Conservation (phyloP, 2,329 filamentous ascomycete genomes). For the Pseudocercospora macadamiae region DNA sequence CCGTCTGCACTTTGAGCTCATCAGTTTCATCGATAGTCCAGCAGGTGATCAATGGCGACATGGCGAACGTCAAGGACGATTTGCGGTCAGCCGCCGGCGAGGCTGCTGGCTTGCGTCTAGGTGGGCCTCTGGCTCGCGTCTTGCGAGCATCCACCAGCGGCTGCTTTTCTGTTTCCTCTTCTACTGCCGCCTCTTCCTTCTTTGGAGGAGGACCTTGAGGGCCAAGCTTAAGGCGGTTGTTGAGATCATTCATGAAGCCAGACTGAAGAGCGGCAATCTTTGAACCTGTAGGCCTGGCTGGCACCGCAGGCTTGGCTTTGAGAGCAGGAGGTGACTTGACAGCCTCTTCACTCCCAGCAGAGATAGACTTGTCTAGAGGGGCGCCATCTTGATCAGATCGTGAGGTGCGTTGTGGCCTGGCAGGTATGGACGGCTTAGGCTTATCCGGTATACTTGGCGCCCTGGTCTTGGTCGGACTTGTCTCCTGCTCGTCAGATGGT, state of each 20-base stretch:
- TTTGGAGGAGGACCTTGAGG: slow-evolving; percentile 70
- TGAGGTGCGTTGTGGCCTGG: slow-evolving; percentile 59
- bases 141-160: slow-evolving; percentile 90
- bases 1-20: slow-evolving; percentile 38
- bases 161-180: slow-evolving; percentile 67
- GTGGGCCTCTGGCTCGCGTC: slow-evolving; percentile 83
- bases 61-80: slow-evolving; percentile 50
- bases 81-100: slow-evolving; percentile 59
- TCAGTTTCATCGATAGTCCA: slow-evolving; percentile 50
- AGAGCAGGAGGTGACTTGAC: slow-evolving; percentile 43
- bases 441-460: slow-evolving; percentile 59
- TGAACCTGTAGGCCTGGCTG: slow-evolving; percentile 73
- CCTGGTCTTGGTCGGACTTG: slow-evolving; percentile 53
- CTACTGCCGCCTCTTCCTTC: slow-evolving; percentile 62
- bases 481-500: slow-evolving; percentile 40
- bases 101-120: slow-evolving; percentile 68
- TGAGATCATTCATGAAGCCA: slow-evolving; percentile 90
- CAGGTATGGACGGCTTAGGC: slow-evolving; percentile 66
- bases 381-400: slow-evolving; percentile 34
- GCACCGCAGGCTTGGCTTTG: slow-evolving; percentile 81
- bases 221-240: slow-evolving; percentile 83
- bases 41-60: slow-evolving; percentile 42
- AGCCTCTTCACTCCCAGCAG: slow-evolving; percentile 25
- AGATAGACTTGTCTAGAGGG: slow-evolving; percentile 29
- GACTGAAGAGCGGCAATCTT: slow-evolving; percentile 92